A percentile compares a stretch with the other conserved stretches of the same genome.
These are phyloP conservation scores for Claviceps sorghi DNA, from an alignment of 2,329 filamentous ascomycete species.

Conservation along the genomic window DNA sequence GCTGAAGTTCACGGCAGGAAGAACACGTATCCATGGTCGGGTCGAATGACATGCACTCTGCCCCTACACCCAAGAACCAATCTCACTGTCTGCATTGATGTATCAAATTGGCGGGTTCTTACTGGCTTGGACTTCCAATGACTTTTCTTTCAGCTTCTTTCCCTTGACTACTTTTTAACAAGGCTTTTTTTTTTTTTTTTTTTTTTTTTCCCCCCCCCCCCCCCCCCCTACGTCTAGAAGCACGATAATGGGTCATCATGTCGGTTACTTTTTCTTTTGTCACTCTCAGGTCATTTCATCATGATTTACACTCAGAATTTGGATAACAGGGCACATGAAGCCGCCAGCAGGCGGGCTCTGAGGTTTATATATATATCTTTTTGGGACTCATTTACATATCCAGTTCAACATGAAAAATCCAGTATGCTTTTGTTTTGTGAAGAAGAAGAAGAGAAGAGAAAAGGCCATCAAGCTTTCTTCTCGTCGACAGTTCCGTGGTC, in stretches of 20 bases:
- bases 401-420: background rate
- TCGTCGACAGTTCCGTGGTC: constrained; percentile 17
- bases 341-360: background rate
- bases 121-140: background rate
- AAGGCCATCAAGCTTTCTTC: background rate
- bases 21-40: constrained; percentile 1
- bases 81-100: background rate
- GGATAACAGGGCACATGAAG: background rate
- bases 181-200: background rate
- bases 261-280: background rate
- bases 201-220: too few relatives aligned
- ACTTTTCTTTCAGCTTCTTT: background rate
- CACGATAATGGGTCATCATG: background rate
- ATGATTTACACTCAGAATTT: background rate
- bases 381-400: background rate
- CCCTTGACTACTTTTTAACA: background rate
- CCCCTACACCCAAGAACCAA: background rate
- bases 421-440: too few relatives aligned
- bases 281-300: background rate
- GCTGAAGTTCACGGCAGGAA: background rate
- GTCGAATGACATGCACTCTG: background rate
- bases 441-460: background rate
- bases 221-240: background rate
- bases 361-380: background rate
- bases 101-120: background rate